Evolutionary conservation across 2,329 filamentous ascomycete species (phyloP), one percentile per base, ranked within the genome.

Genomic region (Colletotrichum ledebouriae): DNA sequence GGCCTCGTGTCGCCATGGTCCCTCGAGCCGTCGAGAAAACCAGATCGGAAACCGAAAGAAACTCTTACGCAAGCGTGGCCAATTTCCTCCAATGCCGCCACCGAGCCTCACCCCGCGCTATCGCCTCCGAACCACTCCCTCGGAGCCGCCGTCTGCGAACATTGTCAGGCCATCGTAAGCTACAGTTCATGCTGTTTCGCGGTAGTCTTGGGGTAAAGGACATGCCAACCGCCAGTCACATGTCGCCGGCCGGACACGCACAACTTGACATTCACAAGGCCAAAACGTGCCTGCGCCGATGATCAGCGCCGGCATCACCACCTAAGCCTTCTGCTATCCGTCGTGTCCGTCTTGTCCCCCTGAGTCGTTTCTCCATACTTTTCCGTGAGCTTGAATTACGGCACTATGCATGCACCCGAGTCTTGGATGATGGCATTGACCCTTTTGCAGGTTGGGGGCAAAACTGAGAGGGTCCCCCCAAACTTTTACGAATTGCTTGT

Each of bases 361-460:
- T 22, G n/a, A 41, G 6, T 4, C 2, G 41, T 42, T 50, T 33
- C 49, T 66, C 55, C 66, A 56, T 55, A 49, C 34, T 47, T 50
- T 47, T 15, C 50, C 61, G 44, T 60, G 66, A 66, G 61, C 66
- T 60, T 69, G 55, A 56, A 56, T 60, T 57, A 60, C 66, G 56
- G 66, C 56, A 69, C 56, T 55, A 56, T 20, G 66, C 61, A 66
- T 69, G 56, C 55, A 60, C 49, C 42, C 49, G 29, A 55, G 66
- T 49, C 66, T 66, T 69, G 62, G 66, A 66, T 69, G 62, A 69
- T 66, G 61, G 47, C 42, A 65, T 68, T n/a, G 22, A 17, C 41
- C 47, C 60, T 53, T 59, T 59, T 17, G 33, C 34, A 33, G 25
- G 34, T 37, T 4, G 55, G 52, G 47, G 41, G 33, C n/a, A 9